Evolutionary conservation across 2,329 filamentous ascomycete species (phyloP).

Genomic region (Botryosphaeria agaves): DNA sequence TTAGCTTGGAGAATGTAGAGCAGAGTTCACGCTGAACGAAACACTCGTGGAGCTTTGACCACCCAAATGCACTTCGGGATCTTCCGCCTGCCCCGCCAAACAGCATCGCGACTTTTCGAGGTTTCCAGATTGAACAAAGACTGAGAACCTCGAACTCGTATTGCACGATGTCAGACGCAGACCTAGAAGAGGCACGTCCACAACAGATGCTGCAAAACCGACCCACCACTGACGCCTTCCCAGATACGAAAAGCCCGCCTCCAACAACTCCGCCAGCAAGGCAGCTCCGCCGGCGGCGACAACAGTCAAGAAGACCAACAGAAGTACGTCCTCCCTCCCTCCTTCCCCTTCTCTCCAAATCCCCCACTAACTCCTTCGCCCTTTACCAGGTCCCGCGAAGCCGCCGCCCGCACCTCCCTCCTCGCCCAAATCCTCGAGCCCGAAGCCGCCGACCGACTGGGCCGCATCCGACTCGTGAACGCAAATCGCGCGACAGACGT

Average conservation of each 20-base stretch:
- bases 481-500: conserved; percentile 77
- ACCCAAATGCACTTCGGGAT: too few species aligned
- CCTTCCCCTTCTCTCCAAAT: conserved; percentile 11
- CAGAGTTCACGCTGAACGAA: too few species aligned
- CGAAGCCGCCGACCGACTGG: conserved; percentile 80
- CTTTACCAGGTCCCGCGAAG: conserved; percentile 25
- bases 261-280: conserved; percentile 70
- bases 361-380: conserved; percentile 10
- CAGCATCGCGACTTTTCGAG: too few species aligned
- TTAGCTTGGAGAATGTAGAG: too few species aligned
- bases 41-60: too few species aligned
- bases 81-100: too few species aligned
- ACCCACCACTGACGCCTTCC: conserved; percentile 5
- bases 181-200: conserved; percentile 32
- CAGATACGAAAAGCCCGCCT: conserved; percentile 86
- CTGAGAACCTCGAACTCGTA: too few species aligned
- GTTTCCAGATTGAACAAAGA: too few species aligned
- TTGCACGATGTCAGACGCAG: conserved; percentile 46
- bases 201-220: neutral
- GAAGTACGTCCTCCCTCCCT: conserved; percentile 29
- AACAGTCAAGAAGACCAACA: conserved; percentile 42
- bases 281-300: conserved; percentile 35
- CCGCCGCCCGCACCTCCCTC: conserved; percentile 58
- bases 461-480: conserved; percentile 90
- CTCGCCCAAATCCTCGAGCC: conserved; percentile 89